A percentile compares a stretch with the other conserved stretches of the same genome.
Conservation (phyloP, 345 rosid genomes). For the Fremontodendron californicum region DNA sequence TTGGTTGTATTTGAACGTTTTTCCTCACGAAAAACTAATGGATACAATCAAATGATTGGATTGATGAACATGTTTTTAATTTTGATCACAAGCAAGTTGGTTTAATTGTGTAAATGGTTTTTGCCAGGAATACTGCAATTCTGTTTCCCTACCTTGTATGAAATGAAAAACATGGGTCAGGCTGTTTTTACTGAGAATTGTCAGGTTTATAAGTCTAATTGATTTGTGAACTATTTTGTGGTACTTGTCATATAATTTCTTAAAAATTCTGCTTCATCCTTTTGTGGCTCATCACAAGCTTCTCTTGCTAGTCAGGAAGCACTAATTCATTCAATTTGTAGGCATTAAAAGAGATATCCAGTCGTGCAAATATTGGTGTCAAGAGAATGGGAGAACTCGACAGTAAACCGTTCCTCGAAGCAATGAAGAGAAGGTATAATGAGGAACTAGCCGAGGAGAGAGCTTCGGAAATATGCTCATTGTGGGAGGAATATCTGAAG, state of each 20-base stretch:
- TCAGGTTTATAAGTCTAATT: not conserved
- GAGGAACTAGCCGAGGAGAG: conserved; percentile 71
- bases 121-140: not conserved
- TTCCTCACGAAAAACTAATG: not conserved
- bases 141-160: not conserved
- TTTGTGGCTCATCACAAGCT: not conserved
- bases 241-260: not conserved
- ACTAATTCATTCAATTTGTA: conserved; percentile 25
- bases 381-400: conserved; percentile 98
- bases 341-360: conserved; percentile 55
- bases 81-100: not conserved
- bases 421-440: conserved; percentile 61
- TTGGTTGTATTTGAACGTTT: not conserved
- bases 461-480: conserved; percentile 70
- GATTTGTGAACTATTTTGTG: not conserved
- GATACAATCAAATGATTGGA: conserved; percentile 1
- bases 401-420: conserved; percentile 64
- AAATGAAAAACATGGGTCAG: not conserved
- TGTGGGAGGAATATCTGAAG: conserved; percentile 91
- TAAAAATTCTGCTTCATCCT: not conserved
- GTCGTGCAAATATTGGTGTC: conserved; percentile 52
- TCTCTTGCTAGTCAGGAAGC: conserved; percentile 13
- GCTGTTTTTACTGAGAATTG: not conserved
- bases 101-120: not conserved
- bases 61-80: not conserved